Percentiles rank a stretch among this genome's conserved stretches.
Conservation (phyloP, 139 green algal species). For the Closterium sp. region DNA sequence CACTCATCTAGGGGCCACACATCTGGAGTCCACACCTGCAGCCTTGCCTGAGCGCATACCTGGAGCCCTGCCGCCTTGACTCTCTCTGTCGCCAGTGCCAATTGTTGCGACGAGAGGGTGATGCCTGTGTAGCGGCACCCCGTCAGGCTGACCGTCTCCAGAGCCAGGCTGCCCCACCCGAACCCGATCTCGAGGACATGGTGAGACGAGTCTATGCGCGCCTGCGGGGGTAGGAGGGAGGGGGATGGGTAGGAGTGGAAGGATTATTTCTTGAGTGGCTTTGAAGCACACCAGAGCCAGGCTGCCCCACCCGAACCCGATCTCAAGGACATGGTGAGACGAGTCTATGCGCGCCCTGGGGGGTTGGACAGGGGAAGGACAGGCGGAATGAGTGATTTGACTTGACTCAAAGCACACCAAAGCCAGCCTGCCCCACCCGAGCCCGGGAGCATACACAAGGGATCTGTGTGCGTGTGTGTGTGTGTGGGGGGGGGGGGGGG, state of each 20-base stretch:
- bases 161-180: constrained; percentile 92
- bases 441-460: too few relatives aligned
- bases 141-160: constrained; percentile 63
- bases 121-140: constrained; percentile 61
- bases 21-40: too few relatives aligned
- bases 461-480: not conserved
- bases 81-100: constrained; percentile 73
- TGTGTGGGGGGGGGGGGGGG: not conserved
- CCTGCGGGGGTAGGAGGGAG: not conserved
- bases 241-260: too few relatives aligned
- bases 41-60: not conserved
- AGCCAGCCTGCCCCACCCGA: too few relatives aligned
- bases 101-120: constrained; percentile 88
- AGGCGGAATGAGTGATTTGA: too few relatives aligned
- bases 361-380: too few relatives aligned
- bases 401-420: too few relatives aligned
- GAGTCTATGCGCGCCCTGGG: constrained; percentile 28
- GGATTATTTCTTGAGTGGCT: too few relatives aligned
- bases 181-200: constrained; percentile 96
- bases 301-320: constrained; percentile 95
- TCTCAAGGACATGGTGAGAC: constrained; percentile 85
- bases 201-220: constrained; percentile 53
- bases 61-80: constrained; percentile 77
- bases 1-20: too few relatives aligned
- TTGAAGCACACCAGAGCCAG: constrained; percentile 69